Percentiles rank a stretch among this genome's conserved stretches.
phyloP scores from a whole-genome alignment of 768 basidiomycete genomes.

The Amanita pallidorosea region DNA sequence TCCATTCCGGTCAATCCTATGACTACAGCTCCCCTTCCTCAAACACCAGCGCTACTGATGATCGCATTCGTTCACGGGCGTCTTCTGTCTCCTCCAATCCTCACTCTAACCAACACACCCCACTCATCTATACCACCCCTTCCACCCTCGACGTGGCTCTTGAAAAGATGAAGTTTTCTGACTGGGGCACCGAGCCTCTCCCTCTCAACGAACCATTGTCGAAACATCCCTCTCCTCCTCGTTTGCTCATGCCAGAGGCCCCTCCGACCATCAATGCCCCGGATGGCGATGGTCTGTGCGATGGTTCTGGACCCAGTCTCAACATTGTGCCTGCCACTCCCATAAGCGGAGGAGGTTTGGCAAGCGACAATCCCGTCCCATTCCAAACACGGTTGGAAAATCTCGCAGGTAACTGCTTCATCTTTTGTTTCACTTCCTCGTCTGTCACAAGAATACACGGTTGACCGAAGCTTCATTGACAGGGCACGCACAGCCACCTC shows the following conservation, averaged over 20 bases:
- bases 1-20: conserved; percentile 25
- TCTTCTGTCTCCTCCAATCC: conserved; percentile 58
- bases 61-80: conserved; percentile 43
- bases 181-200: conserved; percentile 41
- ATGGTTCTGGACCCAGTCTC: conserved; percentile 37
- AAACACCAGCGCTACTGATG: conserved; percentile 36
- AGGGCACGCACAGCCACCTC: conserved; percentile 5
- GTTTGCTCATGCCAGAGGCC: conserved; percentile 43
- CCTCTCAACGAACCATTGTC: conserved; percentile 18
- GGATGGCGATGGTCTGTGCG: conserved; percentile 36
- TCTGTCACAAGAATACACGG: conserved; percentile 1
- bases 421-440: conserved; percentile 34
- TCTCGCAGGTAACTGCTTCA: conserved; percentile 24
- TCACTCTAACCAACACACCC: conserved; percentile 15
- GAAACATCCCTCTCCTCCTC: conserved; percentile 38
- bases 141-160: conserved; percentile 51
- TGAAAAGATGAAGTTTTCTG: conserved; percentile 54
- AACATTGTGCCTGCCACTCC: conserved; percentile 82
- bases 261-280: conserved; percentile 50
- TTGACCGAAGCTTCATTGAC: not conserved
- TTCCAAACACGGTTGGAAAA: conserved; percentile 35
- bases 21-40: conserved; percentile 59
- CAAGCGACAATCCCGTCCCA: conserved; percentile 28
- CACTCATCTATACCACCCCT: conserved; percentile 29
- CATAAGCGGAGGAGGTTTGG: conserved; percentile 48